Percentiles rank a stretch among this genome's conserved stretches.
These are phyloP conservation scores for Hymenoscyphus scutula DNA, from an alignment of 2,329 filamentous ascomycete species.

Conservation along the genomic window DNA sequence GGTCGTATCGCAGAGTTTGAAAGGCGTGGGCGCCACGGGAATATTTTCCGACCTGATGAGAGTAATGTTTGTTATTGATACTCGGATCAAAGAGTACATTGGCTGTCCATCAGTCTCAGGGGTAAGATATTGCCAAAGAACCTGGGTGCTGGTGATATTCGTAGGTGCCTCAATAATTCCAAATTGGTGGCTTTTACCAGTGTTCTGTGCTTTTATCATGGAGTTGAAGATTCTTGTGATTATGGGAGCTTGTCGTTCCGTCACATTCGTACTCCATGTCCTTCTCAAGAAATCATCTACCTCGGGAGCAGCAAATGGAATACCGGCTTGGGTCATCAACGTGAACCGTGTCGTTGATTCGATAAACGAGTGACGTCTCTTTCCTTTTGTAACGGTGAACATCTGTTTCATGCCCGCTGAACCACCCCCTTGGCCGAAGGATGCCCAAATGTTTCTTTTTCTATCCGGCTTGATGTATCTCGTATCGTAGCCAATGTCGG, in stretches of 20 bases:
- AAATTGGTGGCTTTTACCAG: not conserved
- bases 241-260: conserved; percentile 1
- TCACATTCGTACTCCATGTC: conserved; percentile 8
- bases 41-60: conserved; percentile 9
- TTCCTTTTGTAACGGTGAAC: conserved; percentile 11
- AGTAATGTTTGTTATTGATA: conserved; percentile 9
- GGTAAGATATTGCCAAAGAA: conserved; percentile 8
- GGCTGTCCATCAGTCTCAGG: conserved; percentile 4
- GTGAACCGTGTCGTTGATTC: conserved; percentile 6
- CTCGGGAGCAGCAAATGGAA: conserved; percentile 7
- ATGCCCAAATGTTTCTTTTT: conserved; percentile 10
- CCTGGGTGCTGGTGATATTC: conserved; percentile 10
- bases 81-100: conserved; percentile 8
- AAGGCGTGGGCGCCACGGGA: not conserved
- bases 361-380: conserved; percentile 8
- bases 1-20: not conserved
- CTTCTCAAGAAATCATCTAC: conserved; percentile 8
- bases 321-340: not conserved
- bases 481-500: not conserved
- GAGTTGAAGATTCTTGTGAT: conserved; percentile 1
- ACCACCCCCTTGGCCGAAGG: conserved; percentile 11
- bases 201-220: not conserved
- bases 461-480: conserved; percentile 6
- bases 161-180: not conserved
- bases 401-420: conserved; percentile 11